These are phyloP conservation scores for Phytophthora europaea DNA, from an alignment of 352 stramenopile genomes.

Conservation along the genomic window DNA sequence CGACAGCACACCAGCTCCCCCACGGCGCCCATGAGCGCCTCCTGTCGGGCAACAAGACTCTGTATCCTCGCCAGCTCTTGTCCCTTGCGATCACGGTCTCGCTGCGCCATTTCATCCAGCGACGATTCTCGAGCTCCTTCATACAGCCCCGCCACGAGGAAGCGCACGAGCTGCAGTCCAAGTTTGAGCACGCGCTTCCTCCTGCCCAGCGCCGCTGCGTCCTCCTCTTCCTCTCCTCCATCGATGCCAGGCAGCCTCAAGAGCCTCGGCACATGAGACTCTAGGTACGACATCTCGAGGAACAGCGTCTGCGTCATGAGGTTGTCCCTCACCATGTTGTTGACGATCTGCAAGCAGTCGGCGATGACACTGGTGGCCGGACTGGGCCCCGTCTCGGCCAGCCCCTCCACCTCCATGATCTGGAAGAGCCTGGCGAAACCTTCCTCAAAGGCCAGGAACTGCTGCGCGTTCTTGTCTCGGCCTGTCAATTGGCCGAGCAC, in stretches of 20 bases:
- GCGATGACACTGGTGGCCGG: slow-evolving; percentile 61
- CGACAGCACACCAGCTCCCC: slow-evolving; percentile 71
- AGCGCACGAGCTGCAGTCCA: slow-evolving; percentile 70
- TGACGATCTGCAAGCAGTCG: slow-evolving; percentile 83
- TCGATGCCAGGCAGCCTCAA: slow-evolving; percentile 46
- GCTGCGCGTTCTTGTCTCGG: slow-evolving; percentile 76
- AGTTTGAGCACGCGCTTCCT: slow-evolving; percentile 73
- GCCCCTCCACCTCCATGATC: slow-evolving; percentile 78
- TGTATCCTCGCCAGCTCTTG: slow-evolving; percentile 65
- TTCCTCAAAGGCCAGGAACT: slow-evolving; percentile 87
- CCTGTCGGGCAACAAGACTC: slow-evolving; percentile 68
- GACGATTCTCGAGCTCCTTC: slow-evolving; percentile 54
- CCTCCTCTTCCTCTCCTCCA: slow-evolving; percentile 26
- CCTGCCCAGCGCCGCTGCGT: slow-evolving; percentile 32
- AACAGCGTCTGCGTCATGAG: slow-evolving; percentile 84
- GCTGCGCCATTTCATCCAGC: slow-evolving; percentile 64
- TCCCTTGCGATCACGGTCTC: slow-evolving; percentile 60
- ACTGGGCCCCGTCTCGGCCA: slow-evolving; percentile 40
- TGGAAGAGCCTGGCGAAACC: slow-evolving; percentile 79
- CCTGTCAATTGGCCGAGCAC: slow-evolving; percentile 77
- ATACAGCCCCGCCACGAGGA: slow-evolving; percentile 67
- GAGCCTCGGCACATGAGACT: slow-evolving; percentile 61
- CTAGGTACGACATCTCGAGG: slow-evolving; percentile 63
- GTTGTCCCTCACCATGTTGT: slow-evolving; percentile 86
- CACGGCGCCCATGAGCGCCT: slow-evolving; percentile 66